Conservation (phyloP, 306 rosid species). For the Styphnolobium japonicum region DNA sequence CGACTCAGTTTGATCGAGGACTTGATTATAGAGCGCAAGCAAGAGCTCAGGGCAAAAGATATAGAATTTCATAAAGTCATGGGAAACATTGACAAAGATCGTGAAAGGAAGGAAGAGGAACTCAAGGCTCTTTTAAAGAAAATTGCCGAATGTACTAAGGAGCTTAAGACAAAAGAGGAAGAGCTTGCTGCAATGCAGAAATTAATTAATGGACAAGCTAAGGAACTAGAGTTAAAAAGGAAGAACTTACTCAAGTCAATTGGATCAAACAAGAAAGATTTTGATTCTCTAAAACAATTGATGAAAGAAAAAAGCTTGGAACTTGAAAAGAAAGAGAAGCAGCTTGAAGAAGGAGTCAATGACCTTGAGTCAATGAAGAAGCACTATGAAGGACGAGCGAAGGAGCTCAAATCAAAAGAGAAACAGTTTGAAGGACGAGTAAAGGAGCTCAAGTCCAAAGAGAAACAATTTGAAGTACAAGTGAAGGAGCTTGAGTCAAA, state of each 20-base stretch:
- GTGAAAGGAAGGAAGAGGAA: neutral
- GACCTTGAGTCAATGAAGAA: neutral
- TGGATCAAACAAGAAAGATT: neutral
- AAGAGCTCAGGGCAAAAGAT: neutral
- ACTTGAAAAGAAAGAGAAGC: constrained; percentile 22
- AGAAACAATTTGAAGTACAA: neutral
- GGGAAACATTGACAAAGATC: neutral
- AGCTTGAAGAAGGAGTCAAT: neutral
- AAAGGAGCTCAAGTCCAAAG: neutral
- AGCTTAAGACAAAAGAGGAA: constrained; percentile 19
- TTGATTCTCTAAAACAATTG: neutral
- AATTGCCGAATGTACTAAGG: neutral
- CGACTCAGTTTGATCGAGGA: neutral
- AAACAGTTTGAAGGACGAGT: neutral
- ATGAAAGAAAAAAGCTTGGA: constrained; percentile 19
- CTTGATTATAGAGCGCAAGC: neutral
- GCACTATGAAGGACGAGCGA: neutral
- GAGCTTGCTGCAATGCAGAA: neutral
- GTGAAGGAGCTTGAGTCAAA: neutral
- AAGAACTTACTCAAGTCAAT: constrained; percentile 7
- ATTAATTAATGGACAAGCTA: neutral
- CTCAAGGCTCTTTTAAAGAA: neutral
- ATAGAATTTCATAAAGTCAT: neutral
- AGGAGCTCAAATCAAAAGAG: neutral
- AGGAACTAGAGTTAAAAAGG: neutral